Conservation (phyloP, 1,284 basidiomycete species). For the Boletellus dicymbophilus region DNA sequence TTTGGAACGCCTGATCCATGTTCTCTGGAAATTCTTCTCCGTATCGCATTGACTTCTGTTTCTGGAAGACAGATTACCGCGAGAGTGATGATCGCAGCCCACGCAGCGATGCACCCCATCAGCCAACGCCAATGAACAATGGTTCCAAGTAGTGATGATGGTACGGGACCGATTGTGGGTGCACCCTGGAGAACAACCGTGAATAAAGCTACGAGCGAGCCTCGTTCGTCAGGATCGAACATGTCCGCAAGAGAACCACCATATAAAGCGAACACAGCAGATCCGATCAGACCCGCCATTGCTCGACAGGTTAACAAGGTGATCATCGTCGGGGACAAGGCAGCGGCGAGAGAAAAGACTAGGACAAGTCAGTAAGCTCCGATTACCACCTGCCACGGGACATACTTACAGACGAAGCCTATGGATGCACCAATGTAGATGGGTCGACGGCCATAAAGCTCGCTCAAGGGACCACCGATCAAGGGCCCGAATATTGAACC, state of each 20-base stretch:
- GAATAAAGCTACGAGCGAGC: conserved; percentile 27
- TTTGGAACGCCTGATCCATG: background rate
- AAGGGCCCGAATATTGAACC: conserved; percentile 28
- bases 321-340: conserved; percentile 20
- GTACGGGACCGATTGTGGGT: conserved; percentile 29
- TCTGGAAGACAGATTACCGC: conserved; percentile 20
- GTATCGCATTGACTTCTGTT: conserved; percentile 24
- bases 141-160: conserved; percentile 23
- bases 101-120: conserved; percentile 25
- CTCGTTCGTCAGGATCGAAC: conserved; percentile 29
- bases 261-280: conserved; percentile 29
- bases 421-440: conserved; percentile 24
- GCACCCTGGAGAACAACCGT: conserved; percentile 30
- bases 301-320: conserved; percentile 19
- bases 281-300: conserved; percentile 26
- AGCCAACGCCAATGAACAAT: conserved; percentile 26
- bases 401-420: conserved; percentile 23
- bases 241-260: conserved; percentile 30
- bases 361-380: conserved; percentile 1
- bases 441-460: conserved; percentile 25
- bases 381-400: background rate
- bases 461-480: conserved; percentile 28
- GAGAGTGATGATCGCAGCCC: conserved; percentile 20
- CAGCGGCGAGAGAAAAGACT: conserved; percentile 23
- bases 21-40: conserved; percentile 13